These are phyloP conservation scores for Aphanoascus verrucosus DNA, from an alignment of 2,329 filamentous ascomycete genomes.

Conservation along the genomic window DNA sequence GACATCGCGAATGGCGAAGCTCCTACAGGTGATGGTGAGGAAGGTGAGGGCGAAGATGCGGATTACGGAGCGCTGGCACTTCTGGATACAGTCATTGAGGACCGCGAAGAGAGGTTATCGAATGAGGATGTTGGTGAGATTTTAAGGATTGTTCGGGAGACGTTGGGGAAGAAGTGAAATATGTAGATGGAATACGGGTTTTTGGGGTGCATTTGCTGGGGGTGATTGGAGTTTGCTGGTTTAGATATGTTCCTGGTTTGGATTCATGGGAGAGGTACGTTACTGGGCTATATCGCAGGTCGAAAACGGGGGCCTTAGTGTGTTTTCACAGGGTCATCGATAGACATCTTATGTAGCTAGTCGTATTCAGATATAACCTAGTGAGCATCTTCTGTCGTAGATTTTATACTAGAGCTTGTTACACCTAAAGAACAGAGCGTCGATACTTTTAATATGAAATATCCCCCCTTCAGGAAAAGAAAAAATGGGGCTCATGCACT, in stretches of 20 bases:
- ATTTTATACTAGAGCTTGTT: too few species aligned
- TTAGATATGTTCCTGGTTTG: too few species aligned
- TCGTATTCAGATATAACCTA: too few species aligned
- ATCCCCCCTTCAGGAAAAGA: too few species aligned
- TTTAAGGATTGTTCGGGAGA: conserved; percentile 24
- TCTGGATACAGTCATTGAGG: conserved; percentile 29
- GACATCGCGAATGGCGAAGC: conserved; percentile 16
- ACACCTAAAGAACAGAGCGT: too few species aligned
- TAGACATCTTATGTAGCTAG: too few species aligned
- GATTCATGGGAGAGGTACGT: not conserved
- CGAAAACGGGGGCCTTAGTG: too few species aligned
- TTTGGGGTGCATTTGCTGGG: not conserved
- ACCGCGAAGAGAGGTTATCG: conserved; percentile 32
- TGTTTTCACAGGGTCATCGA: too few species aligned
- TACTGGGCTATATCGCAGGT: not conserved
- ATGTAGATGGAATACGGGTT: too few species aligned
- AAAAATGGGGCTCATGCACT: too few species aligned
- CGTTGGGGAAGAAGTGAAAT: conserved; percentile 19
- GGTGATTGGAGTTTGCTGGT: not conserved
- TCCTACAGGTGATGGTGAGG: conserved; percentile 16
- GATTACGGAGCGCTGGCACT: conserved; percentile 28
- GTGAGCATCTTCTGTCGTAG: too few species aligned
- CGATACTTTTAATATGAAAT: too few species aligned
- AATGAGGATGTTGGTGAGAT: conserved; percentile 30
- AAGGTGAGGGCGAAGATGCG: conserved; percentile 19